These are phyloP conservation scores for Sarocladiaceae sp. DNA, from an alignment of 2,329 filamentous ascomycete species.

Conservation along the genomic window DNA sequence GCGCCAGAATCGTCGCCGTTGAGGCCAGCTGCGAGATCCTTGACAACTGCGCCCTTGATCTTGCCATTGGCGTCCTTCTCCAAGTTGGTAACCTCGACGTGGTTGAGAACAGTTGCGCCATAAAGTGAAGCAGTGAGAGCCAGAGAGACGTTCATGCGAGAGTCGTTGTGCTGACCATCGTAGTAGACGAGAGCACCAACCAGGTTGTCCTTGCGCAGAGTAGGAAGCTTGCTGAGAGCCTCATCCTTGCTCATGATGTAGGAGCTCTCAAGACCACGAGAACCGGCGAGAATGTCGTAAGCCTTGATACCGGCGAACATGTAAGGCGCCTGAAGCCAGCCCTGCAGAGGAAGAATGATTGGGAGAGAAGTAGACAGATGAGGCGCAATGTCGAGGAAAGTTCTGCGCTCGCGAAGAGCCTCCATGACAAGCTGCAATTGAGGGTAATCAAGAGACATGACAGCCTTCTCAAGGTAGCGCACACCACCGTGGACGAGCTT, in stretches of 20 bases:
- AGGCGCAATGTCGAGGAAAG: slow-evolving; percentile 77
- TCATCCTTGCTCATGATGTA: slow-evolving; percentile 77
- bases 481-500: slow-evolving; percentile 85
- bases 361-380: slow-evolving; percentile 78
- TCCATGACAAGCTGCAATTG: slow-evolving; percentile 80
- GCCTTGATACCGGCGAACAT: slow-evolving; percentile 69
- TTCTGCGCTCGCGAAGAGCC: slow-evolving; percentile 76
- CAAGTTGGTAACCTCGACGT: slow-evolving; percentile 72
- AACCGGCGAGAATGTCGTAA: slow-evolving; percentile 77
- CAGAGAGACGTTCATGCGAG: slow-evolving; percentile 80
- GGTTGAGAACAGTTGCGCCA: slow-evolving; percentile 75
- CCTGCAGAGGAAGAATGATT: slow-evolving; percentile 77
- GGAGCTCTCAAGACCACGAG: slow-evolving; percentile 77
- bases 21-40: slow-evolving; percentile 57
- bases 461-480: slow-evolving; percentile 79
- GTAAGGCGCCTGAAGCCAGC: slow-evolving; percentile 79
- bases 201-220: slow-evolving; percentile 69
- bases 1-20: slow-evolving; percentile 50
- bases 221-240: slow-evolving; percentile 72
- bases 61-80: slow-evolving; percentile 67
- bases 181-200: slow-evolving; percentile 82
- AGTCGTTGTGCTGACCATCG: slow-evolving; percentile 83
- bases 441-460: slow-evolving; percentile 80
- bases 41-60: slow-evolving; percentile 59
- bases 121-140: slow-evolving; percentile 78